Percentiles rank a stretch among this genome's conserved stretches.
phyloP scores from a whole-genome alignment of 768 basidiomycete genomes.

The Phallus indusiatus region DNA sequence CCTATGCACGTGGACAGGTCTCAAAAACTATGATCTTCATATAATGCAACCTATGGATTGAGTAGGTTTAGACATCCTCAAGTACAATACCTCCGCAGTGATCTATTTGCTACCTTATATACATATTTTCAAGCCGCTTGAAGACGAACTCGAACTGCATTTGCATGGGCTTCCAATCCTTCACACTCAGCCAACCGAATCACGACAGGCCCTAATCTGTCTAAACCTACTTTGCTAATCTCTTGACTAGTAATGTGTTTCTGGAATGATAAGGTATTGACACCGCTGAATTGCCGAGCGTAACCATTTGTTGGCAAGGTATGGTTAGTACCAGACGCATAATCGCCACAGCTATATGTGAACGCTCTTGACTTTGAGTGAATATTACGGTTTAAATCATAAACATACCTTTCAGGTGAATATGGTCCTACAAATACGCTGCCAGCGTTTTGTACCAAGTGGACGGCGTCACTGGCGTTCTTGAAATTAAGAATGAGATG shows the following conservation, averaged over 20 bases:
- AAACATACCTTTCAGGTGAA: constrained; percentile 80
- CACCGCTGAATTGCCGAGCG: constrained; percentile 96
- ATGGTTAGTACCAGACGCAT: constrained; percentile 98
- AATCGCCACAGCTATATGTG: constrained; percentile 80
- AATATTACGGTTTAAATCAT: not conserved
- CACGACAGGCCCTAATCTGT: constrained; percentile 75
- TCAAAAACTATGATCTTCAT: not conserved
- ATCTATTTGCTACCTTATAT: not conserved
- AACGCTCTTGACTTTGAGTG: constrained; percentile 3
- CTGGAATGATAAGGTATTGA: constrained; percentile 95
- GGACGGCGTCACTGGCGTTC: constrained; percentile 55
- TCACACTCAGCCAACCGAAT: constrained; percentile 90
- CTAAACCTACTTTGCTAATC: constrained; percentile 69
- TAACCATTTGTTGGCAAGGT: constrained; percentile 95
- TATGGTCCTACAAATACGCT: constrained; percentile 94
- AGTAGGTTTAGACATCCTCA: not conserved
- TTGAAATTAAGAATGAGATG: constrained; percentile 89
- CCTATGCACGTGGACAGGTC: not conserved
- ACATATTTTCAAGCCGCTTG: constrained; percentile 11
- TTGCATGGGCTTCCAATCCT: constrained; percentile 90
- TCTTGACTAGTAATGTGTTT: constrained; percentile 98
- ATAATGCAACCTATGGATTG: not conserved
- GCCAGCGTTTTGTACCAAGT: constrained; percentile 80
- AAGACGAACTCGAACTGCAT: constrained; percentile 86
- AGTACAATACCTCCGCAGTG: not conserved